phyloP scores from a whole-genome alignment of 202 grass and related monocot genomes.

The Zoysia matrella region DNA sequence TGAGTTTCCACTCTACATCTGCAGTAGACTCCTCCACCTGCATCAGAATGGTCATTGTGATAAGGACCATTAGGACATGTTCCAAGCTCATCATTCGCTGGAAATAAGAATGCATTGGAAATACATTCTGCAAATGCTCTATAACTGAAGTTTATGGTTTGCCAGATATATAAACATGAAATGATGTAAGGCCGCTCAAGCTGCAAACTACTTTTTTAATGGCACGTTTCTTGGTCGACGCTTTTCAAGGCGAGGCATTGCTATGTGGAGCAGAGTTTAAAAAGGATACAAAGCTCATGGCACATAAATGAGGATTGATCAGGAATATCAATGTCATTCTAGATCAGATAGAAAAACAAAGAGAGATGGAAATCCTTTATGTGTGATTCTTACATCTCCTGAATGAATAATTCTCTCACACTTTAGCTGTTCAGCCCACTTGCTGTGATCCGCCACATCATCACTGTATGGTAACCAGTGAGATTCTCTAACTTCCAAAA shows the following conservation, averaged over 20 bases:
- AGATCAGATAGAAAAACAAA: slow-evolving; percentile 22
- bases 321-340: slow-evolving; percentile 5
- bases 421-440: slow-evolving; percentile 68
- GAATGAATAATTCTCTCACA: slow-evolving; percentile 81
- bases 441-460: slow-evolving; percentile 89
- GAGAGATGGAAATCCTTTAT: slow-evolving; percentile 25
- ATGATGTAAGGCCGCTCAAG: background rate
- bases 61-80: slow-evolving; percentile 11
- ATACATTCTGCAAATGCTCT: background rate
- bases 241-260: background rate
- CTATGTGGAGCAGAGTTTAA: background rate
- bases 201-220: background rate
- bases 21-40: slow-evolving; percentile 65
- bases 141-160: background rate
- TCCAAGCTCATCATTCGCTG: background rate
- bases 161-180: background rate
- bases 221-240: background rate
- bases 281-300: background rate
- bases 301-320: background rate
- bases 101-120: background rate
- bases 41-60: slow-evolving; percentile 18
- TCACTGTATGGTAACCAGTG: slow-evolving; percentile 53
- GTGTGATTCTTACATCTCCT: slow-evolving; percentile 63
- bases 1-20: slow-evolving; percentile 69
- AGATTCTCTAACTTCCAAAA: background rate